Conservation (phyloP, 2,329 filamentous ascomycete species). For the Ampelomyces quisqualis region DNA sequence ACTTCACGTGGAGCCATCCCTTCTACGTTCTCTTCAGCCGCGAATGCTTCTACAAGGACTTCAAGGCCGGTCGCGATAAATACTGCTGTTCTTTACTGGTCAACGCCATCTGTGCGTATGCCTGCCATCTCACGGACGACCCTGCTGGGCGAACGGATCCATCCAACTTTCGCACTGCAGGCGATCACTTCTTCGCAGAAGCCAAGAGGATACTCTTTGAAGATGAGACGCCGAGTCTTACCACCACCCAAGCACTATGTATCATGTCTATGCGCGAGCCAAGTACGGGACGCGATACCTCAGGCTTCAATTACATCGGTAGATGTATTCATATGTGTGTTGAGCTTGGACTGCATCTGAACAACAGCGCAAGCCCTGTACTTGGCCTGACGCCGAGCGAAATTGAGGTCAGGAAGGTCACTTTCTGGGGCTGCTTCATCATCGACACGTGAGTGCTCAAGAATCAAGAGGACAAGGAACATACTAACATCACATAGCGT, state of each 20-base stretch:
- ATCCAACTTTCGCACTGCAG: conserved; percentile 63
- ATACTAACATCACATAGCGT: conserved; percentile 31
- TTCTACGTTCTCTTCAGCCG: conserved; percentile 73
- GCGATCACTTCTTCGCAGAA: conserved; percentile 74
- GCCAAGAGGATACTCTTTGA: conserved; percentile 61
- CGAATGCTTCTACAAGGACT: conserved; percentile 69
- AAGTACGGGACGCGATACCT: conserved; percentile 69
- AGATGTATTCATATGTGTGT: conserved; percentile 71
- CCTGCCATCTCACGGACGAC: conserved; percentile 68
- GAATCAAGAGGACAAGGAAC: neutral
- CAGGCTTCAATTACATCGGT: conserved; percentile 71
- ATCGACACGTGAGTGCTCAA: conserved; percentile 49
- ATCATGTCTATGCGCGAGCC: conserved; percentile 76
- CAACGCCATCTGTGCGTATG: conserved; percentile 65
- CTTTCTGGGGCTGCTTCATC: conserved; percentile 57
- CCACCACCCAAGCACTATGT: conserved; percentile 72
- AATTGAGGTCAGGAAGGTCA: conserved; percentile 52
- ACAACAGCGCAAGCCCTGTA: conserved; percentile 35
- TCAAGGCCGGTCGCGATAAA: conserved; percentile 59
- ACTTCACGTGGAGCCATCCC: conserved; percentile 72
- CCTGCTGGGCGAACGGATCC: conserved; percentile 64
- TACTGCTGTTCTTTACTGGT: conserved; percentile 69
- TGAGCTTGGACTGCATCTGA: conserved; percentile 68
- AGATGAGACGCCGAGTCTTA: conserved; percentile 61
- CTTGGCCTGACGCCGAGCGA: conserved; percentile 45